phyloP scores from a whole-genome alignment of 805 yeast species.

The Lipomyces kockii region DNA sequence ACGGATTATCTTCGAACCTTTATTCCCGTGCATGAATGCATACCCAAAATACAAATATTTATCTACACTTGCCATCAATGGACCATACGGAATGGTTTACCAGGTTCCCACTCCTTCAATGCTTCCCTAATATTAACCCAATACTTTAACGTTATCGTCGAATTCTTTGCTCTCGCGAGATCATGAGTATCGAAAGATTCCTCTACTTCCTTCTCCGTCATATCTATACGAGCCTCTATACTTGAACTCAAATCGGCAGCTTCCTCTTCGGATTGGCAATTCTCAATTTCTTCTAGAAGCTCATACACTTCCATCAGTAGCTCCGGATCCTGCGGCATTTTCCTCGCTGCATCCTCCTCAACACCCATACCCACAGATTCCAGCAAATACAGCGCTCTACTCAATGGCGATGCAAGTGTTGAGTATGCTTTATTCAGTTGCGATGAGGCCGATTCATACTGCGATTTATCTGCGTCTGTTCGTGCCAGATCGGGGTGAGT shows the following conservation, averaged over 20 bases:
- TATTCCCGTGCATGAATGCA: not conserved
- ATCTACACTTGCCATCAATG: slow-evolving; percentile 24
- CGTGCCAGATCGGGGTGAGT: slow-evolving; percentile 78
- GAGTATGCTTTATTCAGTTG: slow-evolving; percentile 77
- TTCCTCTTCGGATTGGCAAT: slow-evolving; percentile 63
- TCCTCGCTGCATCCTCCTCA: slow-evolving; percentile 56
- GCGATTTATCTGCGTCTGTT: slow-evolving; percentile 40
- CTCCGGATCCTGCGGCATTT: slow-evolving; percentile 54
- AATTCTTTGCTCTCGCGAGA: slow-evolving; percentile 63
- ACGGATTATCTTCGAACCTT: not conserved
- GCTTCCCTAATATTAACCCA: slow-evolving; percentile 80
- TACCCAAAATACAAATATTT: not conserved
- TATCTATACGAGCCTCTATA: slow-evolving; percentile 61
- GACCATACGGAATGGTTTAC: slow-evolving; percentile 36
- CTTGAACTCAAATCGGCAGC: slow-evolving; percentile 56
- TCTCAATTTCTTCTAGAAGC: slow-evolving; percentile 80
- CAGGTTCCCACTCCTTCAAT: slow-evolving; percentile 54
- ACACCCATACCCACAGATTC: slow-evolving; percentile 53
- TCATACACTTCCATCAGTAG: slow-evolving; percentile 79
- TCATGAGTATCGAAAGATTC: slow-evolving; percentile 54
- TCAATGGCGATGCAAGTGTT: slow-evolving; percentile 69
- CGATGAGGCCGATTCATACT: slow-evolving; percentile 52
- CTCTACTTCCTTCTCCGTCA: slow-evolving; percentile 53
- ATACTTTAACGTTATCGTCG: slow-evolving; percentile 75
- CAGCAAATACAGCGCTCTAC: slow-evolving; percentile 67